phyloP scores from a whole-genome alignment of 371 early-diverging fungal species.

The Rhizomucor miehei region DNA sequence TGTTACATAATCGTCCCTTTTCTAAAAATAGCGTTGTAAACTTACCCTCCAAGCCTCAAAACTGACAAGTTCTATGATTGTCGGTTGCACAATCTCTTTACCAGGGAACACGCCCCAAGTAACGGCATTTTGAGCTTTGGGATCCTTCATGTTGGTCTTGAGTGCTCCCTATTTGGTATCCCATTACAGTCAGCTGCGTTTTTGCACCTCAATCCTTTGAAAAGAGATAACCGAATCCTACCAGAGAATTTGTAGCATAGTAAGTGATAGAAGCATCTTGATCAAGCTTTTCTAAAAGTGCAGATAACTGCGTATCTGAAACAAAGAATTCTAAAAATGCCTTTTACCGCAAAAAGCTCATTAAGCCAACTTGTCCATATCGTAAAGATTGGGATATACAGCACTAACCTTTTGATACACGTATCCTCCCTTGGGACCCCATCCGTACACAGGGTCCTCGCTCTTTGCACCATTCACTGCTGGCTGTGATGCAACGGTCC shows the following conservation, averaged over 20 bases:
- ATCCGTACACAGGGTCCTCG: slow-evolving; percentile 76
- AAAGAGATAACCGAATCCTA: no score
- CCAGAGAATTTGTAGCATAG: slow-evolving; percentile 79
- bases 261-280: slow-evolving; percentile 74
- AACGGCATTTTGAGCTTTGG: slow-evolving; percentile 71
- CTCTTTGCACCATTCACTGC: slow-evolving; percentile 88
- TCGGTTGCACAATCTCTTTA: slow-evolving; percentile 92
- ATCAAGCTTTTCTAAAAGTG: slow-evolving; percentile 45
- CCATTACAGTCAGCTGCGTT: background rate
- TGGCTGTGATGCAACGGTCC: slow-evolving; percentile 94
- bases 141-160: slow-evolving; percentile 58
- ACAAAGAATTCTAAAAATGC: slow-evolving; percentile 83
- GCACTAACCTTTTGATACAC: slow-evolving; percentile 86
- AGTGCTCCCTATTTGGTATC: slow-evolving; percentile 60
- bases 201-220: slow-evolving; percentile 13
- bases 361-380: background rate
- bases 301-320: slow-evolving; percentile 40
- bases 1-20: slow-evolving; percentile 14
- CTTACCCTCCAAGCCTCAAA: slow-evolving; percentile 90
- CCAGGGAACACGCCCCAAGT: slow-evolving; percentile 98
- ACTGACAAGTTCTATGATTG: slow-evolving; percentile 84
- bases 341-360: slow-evolving; percentile 18
- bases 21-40: background rate
- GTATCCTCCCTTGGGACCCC: slow-evolving; percentile 94
- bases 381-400: background rate